phyloP scores from a whole-genome alignment of 192 early-diverging fungal genomes.

The Radiomyces spectabilis region DNA sequence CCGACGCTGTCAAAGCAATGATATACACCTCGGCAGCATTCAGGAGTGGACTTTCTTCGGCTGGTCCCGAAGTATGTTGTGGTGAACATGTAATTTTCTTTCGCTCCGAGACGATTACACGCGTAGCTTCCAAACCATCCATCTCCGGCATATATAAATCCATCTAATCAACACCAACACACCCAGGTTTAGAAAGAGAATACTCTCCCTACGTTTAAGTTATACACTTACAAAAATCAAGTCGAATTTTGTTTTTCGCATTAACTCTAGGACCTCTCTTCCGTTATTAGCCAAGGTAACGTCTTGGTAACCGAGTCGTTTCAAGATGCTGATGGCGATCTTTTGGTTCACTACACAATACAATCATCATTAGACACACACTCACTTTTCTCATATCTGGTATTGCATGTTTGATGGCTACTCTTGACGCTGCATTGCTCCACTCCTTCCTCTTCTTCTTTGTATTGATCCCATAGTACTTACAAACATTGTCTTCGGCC shows the following conservation, averaged over 20 bases:
- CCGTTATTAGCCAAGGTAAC: slow-evolving; percentile 43
- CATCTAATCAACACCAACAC: too few species aligned
- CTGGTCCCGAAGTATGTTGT: background rate
- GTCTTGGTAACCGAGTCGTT: slow-evolving; percentile 37
- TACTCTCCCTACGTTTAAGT: too few species aligned
- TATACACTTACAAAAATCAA: slow-evolving; percentile 38
- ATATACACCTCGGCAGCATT: slow-evolving; percentile 38
- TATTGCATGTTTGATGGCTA: too few species aligned
- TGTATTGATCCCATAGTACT: background rate
- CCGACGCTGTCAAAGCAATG: slow-evolving; percentile 48
- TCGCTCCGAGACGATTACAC: slow-evolving; percentile 16
- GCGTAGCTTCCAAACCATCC: slow-evolving; percentile 31
- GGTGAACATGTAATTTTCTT: background rate
- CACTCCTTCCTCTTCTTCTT: too few species aligned
- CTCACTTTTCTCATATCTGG: background rate
- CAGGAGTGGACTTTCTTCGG: slow-evolving; percentile 1
- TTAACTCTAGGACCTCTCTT: slow-evolving; percentile 34
- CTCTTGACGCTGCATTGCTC: too few species aligned
- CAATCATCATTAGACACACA: background rate
- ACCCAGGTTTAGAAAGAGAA: too few species aligned
- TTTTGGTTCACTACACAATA: slow-evolving; percentile 40
- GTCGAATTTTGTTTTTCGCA: slow-evolving; percentile 36
- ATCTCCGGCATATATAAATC: slow-evolving; percentile 37
- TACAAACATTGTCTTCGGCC: slow-evolving; percentile 33
- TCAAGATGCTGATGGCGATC: slow-evolving; percentile 44